Percentiles rank a stretch among this genome's conserved stretches.
phyloP scores from a whole-genome alignment of 2,329 filamentous ascomycete species.

The Colletotrichum viniferum region DNA sequence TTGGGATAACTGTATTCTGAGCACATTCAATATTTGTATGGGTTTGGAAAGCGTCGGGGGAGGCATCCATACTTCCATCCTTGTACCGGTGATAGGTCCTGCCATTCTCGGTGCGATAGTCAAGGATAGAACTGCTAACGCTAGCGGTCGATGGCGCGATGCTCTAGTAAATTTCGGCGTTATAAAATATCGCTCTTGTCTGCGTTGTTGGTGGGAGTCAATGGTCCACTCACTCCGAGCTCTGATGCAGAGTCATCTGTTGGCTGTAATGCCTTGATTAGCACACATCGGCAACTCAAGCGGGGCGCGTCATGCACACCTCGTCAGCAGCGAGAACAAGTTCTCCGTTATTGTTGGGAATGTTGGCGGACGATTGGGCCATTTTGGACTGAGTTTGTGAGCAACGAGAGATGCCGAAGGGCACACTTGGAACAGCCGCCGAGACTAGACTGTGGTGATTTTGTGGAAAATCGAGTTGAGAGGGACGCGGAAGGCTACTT shows the following conservation, averaged over 20 bases:
- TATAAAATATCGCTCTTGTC: not conserved
- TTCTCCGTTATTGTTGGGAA: not conserved
- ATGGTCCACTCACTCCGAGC: not conserved
- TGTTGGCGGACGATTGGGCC: not conserved
- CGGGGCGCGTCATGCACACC: not conserved
- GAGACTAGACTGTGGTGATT: accelerated
- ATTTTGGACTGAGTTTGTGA: not conserved
- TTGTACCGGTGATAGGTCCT: slow-evolving; percentile 37
- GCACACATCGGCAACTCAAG: accelerated
- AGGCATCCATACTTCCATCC: not conserved
- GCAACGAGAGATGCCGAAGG: not conserved
- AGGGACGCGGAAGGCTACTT: accelerated
- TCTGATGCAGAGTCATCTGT: not conserved
- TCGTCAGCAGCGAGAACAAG: not conserved
- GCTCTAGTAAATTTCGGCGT: not conserved
- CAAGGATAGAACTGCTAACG: slow-evolving; percentile 25
- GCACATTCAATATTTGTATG: no score
- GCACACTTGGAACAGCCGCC: accelerated
- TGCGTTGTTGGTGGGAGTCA: not conserved
- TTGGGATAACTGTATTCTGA: not conserved
- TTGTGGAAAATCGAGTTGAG: no score
- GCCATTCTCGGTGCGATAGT: slow-evolving; percentile 39
- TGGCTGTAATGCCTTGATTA: not conserved
- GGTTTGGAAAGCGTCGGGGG: no score
- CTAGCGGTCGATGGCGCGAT: not conserved